A percentile compares a stretch with the other conserved stretches of the same genome.
phyloP scores from a whole-genome alignment of 2,329 filamentous ascomycete genomes.

The Fusarium anthophilum region DNA sequence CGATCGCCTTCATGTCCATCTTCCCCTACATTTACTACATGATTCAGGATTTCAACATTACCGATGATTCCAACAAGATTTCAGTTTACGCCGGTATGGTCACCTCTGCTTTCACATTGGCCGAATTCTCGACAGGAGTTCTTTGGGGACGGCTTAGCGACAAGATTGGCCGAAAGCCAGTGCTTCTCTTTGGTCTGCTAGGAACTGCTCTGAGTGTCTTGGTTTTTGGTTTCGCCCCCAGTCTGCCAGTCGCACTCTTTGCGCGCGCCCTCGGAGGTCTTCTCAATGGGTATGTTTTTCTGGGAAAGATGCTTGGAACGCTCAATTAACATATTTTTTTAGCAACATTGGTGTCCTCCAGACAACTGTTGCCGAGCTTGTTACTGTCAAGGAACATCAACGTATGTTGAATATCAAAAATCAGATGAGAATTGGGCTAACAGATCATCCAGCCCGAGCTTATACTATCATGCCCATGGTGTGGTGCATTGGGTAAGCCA shows the following conservation, averaged over 20 bases:
- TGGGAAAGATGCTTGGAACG: background rate
- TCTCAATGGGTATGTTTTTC: constrained; percentile 79
- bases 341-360: constrained; percentile 95
- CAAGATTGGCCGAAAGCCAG: constrained; percentile 89
- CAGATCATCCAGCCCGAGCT: constrained; percentile 72
- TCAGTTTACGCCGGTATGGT: constrained; percentile 95
- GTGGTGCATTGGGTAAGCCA: constrained; percentile 87
- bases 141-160: constrained; percentile 96
- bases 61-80: constrained; percentile 80
- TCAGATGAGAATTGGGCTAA: constrained; percentile 37
- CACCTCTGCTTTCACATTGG: constrained; percentile 94
- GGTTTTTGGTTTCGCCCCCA: constrained; percentile 89
- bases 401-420: constrained; percentile 61
- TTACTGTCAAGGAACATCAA: constrained; percentile 93
- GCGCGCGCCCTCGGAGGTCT: constrained; percentile 90
- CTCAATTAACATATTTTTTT: constrained; percentile 30
- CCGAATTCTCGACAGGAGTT: constrained; percentile 91
- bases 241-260: constrained; percentile 81
- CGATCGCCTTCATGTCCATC: constrained; percentile 99
- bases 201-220: constrained; percentile 94
- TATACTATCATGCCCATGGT: constrained; percentile 99
- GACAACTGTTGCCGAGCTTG: constrained; percentile 92
- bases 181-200: constrained; percentile 86
- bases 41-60: constrained; percentile 90
- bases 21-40: constrained; percentile 99